These are phyloP conservation scores for Fusarium sp. DNA, from an alignment of 2,329 filamentous ascomycete genomes.

Conservation along the genomic window DNA sequence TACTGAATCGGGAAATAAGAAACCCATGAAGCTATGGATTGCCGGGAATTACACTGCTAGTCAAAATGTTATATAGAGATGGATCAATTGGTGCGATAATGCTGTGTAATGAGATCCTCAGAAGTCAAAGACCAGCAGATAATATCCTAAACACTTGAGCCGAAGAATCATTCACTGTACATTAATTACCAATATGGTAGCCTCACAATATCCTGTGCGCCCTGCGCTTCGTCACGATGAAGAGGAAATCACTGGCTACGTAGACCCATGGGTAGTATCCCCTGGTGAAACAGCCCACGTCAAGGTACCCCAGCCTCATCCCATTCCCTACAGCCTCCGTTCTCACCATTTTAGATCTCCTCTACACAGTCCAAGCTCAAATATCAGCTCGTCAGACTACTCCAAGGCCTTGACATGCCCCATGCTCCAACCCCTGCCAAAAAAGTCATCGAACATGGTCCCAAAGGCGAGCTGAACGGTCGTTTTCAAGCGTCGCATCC, in stretches of 20 bases:
- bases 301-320: background rate
- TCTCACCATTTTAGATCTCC: background rate
- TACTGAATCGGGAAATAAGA: background rate
- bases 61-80: background rate
- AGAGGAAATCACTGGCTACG: background rate
- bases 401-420: background rate
- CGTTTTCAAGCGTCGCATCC: background rate
- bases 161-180: background rate
- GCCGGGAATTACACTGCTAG: background rate
- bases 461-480: fast-evolving
- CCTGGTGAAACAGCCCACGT: background rate
- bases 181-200: background rate
- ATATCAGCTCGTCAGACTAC: background rate
- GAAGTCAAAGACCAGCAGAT: background rate
- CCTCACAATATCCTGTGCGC: background rate
- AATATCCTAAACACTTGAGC: background rate
- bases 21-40: background rate
- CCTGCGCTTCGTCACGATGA: background rate
- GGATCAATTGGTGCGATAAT: background rate
- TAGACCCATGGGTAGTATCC: background rate
- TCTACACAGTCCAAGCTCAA: background rate
- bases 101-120: background rate
- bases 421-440: background rate
- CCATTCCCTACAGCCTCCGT: fast-evolving
- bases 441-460: background rate